phyloP scores from a whole-genome alignment of 192 early-diverging fungal species.

The Kappamyces sp. region DNA sequence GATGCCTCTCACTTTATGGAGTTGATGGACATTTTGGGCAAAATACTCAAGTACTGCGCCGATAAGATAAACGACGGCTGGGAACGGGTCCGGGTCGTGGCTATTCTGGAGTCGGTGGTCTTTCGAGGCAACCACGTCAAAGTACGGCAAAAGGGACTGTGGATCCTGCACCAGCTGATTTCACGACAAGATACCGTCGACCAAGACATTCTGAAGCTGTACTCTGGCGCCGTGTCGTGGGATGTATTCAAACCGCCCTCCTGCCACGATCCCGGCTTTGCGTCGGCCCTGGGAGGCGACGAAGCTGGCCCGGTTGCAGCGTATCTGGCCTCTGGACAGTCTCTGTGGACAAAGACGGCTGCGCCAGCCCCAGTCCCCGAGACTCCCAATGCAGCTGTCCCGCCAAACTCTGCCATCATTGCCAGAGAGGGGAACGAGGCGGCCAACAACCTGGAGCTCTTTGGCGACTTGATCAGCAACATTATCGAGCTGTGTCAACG shows the following conservation, averaged over 20 bases:
- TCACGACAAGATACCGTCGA: conserved; percentile 57
- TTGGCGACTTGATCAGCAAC: no score
- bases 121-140: conserved; percentile 62
- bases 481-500: no score
- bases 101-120: conserved; percentile 58
- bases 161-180: conserved; percentile 66
- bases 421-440: no score
- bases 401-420: no score
- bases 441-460: no score
- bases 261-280: background rate
- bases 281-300: conserved; percentile 2
- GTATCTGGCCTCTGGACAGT: conserved; percentile 23
- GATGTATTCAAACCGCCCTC: background rate
- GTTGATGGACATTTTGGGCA: conserved; percentile 54
- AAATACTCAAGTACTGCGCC: conserved; percentile 60
- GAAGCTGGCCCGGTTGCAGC: conserved; percentile 10
- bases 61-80: conserved; percentile 70
- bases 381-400: background rate
- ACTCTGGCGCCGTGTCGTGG: conserved; percentile 24
- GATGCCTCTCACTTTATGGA: conserved; percentile 61
- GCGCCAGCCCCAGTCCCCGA: conserved; percentile 11
- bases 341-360: conserved; percentile 27
- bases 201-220: conserved; percentile 54
- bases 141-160: conserved; percentile 65
- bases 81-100: conserved; percentile 63